phyloP scores from a whole-genome alignment of 2,329 filamentous ascomycete genomes.

The Trichocomaceae sp. region DNA sequence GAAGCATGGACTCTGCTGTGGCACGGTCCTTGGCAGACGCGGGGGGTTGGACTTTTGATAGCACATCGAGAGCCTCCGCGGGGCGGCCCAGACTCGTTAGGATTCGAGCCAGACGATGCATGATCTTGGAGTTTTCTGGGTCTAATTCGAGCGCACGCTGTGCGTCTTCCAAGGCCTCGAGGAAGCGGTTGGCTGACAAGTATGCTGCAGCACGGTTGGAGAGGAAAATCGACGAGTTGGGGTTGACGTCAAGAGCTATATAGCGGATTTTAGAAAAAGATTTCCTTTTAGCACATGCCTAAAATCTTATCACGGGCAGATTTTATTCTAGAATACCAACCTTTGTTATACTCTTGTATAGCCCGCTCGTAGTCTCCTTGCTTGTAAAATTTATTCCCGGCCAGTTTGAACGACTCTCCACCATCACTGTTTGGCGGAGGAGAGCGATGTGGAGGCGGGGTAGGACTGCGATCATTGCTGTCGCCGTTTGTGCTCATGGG shows the following conservation, averaged over 20 bases:
- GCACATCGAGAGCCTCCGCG: slow-evolving; percentile 76
- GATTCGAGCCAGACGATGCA: slow-evolving; percentile 81
- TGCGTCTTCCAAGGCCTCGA: slow-evolving; percentile 79
- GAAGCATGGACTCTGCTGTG: slow-evolving; percentile 75
- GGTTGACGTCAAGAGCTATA: slow-evolving; percentile 85
- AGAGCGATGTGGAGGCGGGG: slow-evolving; percentile 42
- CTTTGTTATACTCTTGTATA: slow-evolving; percentile 91
- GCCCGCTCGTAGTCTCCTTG: slow-evolving; percentile 82
- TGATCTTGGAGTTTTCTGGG: slow-evolving; percentile 76
- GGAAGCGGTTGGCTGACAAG: slow-evolving; percentile 77
- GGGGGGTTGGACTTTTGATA: slow-evolving; percentile 69
- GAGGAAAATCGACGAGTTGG: slow-evolving; percentile 78
- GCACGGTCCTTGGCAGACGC: slow-evolving; percentile 80
- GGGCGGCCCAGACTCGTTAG: slow-evolving; percentile 82
- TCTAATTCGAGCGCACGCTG: slow-evolving; percentile 75
- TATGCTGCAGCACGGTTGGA: slow-evolving; percentile 92
- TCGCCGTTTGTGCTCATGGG: slow-evolving; percentile 18
- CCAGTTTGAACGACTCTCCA: slow-evolving; percentile 83
- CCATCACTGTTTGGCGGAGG: slow-evolving; percentile 58
- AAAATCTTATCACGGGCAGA: neutral
- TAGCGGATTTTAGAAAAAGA: slow-evolving; percentile 8
- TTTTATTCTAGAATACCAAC: slow-evolving; percentile 44
- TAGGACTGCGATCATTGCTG: slow-evolving; percentile 35
- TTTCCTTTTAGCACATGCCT: slow-evolving; percentile 7
- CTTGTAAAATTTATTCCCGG: slow-evolving; percentile 96